Base-by-base conservation (phyloP, 2,329 filamentous ascomycete genomes). In the Claviceps sp. region DNA sequence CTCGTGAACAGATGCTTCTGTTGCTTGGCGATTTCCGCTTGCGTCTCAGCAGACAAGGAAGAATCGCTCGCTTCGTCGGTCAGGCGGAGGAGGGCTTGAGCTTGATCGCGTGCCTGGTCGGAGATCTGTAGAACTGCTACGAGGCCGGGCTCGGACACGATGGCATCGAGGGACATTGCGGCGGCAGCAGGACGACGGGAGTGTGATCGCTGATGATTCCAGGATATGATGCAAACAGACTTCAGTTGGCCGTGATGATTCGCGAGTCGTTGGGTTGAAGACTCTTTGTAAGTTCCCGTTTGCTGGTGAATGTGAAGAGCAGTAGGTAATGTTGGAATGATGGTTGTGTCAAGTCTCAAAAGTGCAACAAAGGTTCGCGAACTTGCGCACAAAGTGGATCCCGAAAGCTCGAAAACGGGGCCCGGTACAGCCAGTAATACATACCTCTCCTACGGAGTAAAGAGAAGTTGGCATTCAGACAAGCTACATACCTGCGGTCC, bases 1-100 rank as follows among this genome's bases (percentile, higher is more conserved):
- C 88, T 84, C 52, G 89, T 84, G 59, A 85, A 81, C 3, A 97
- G 78, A 1, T 82, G 73, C 64, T 93, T 94, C 65, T 94, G 88
- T 63, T 87, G 81, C 62, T 82, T 85, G 7, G 84, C 83, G 34
- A 87, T 74, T 53, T 81, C 77, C 30, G 78, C 68, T 58, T 78
- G 75, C 43, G 73, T 72, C 38, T 77, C 72, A 22, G 71, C 65
- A 7, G 72, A 68, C 22, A 70, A 61, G 39, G 72, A 66, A 47
- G 66, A 63, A 46, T 73, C 66, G 47, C 70, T 61, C 39, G 73
- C 67, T 45, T 74, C 72, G 44, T 72, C 66, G 54, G 77, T 67
- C 51, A 76, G 68, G 57, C 76, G 74, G 55, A 88, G 73, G 52
- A 89, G 75, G 26, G 73, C 71, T 57, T 85, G 74, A 52, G 85